These are phyloP conservation scores for Thalassiosira hispida DNA, from an alignment of 352 stramenopile genomes.

Conservation along the genomic window DNA sequence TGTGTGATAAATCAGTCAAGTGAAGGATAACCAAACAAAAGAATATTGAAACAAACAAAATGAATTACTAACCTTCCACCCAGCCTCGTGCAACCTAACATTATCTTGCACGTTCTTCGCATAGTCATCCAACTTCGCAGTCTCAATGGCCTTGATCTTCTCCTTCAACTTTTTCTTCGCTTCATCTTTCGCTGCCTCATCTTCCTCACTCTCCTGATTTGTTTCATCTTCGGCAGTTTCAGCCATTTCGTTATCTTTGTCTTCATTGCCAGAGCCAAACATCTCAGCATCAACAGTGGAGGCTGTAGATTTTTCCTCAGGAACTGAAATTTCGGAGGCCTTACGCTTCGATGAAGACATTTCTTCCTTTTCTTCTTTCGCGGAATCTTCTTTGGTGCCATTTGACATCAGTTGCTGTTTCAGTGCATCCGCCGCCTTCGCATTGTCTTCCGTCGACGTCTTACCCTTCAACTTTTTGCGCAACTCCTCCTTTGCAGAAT, in stretches of 20 bases:
- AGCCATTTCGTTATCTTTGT: constrained; percentile 36
- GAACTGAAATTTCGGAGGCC: constrained; percentile 41
- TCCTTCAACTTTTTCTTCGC: constrained; percentile 72
- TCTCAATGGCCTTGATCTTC: constrained; percentile 70
- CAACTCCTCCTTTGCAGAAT: constrained; percentile 63
- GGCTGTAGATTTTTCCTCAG: constrained; percentile 9
- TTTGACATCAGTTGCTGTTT: constrained; percentile 44
- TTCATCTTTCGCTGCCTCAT: constrained; percentile 31
- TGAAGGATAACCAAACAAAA: constrained; percentile 6
- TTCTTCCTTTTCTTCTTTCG: constrained; percentile 11
- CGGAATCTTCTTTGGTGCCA: constrained; percentile 19
- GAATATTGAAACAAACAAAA: constrained; percentile 89
- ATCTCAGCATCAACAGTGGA: constrained; percentile 30
- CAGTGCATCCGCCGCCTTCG: constrained; percentile 52
- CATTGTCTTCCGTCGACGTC: constrained; percentile 45
- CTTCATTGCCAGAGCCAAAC: constrained; percentile 44
- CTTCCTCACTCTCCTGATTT: constrained; percentile 49
- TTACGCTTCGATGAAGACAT: constrained; percentile 44
- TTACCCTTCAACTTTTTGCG: constrained; percentile 61
- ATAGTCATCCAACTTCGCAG: constrained; percentile 82
- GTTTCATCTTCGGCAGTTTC: constrained; percentile 52
- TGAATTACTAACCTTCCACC: constrained; percentile 91
- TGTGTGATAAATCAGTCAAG: constrained; percentile 8
- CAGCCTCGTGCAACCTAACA: constrained; percentile 92
- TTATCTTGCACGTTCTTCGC: constrained; percentile 89